Conservation (phyloP, 1,284 basidiomycete species). For the Bjerkandera adusta region DNA sequence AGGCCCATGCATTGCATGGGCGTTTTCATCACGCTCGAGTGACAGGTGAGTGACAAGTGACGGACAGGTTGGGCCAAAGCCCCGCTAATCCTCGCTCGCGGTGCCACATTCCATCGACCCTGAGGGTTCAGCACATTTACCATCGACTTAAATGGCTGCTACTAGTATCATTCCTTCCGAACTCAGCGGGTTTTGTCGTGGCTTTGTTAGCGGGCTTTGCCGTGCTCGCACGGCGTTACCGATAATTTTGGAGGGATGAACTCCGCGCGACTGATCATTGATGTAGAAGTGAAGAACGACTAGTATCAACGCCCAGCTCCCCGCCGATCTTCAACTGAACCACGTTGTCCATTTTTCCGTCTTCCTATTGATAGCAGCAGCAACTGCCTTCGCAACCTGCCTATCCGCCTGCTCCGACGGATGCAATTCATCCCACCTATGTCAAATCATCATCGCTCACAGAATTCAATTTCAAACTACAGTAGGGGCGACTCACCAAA, state of each 20-base stretch:
- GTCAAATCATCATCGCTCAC: background rate
- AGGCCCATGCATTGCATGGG: no score
- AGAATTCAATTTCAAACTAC: background rate
- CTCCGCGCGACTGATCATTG: background rate
- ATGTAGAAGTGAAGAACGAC: background rate
- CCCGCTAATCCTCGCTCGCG: no score
- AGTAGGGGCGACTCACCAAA: conserved; percentile 42
- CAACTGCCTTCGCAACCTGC: conserved; percentile 17
- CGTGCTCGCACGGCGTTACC: background rate
- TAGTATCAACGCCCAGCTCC: background rate
- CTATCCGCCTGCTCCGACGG: conserved; percentile 19
- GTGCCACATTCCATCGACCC: no score
- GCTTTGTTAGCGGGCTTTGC: background rate
- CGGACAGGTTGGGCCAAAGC: no score
- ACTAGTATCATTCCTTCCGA: no score
- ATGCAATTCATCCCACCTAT: conserved; percentile 21
- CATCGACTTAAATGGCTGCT: no score
- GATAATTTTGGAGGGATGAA: background rate
- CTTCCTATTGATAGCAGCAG: conserved; percentile 13
- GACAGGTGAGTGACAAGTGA: no score
- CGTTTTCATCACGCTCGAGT: no score
- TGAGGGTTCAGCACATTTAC: no score
- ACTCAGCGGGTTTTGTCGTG: background rate
- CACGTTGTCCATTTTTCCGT: conserved; percentile 10
- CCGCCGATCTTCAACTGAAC: conserved; percentile 37